A percentile compares a stretch with the other conserved stretches of the same genome.
Evolutionary conservation across 176 grass and related monocot species (phyloP).

Genomic region (Triticum turgidum): DNA sequence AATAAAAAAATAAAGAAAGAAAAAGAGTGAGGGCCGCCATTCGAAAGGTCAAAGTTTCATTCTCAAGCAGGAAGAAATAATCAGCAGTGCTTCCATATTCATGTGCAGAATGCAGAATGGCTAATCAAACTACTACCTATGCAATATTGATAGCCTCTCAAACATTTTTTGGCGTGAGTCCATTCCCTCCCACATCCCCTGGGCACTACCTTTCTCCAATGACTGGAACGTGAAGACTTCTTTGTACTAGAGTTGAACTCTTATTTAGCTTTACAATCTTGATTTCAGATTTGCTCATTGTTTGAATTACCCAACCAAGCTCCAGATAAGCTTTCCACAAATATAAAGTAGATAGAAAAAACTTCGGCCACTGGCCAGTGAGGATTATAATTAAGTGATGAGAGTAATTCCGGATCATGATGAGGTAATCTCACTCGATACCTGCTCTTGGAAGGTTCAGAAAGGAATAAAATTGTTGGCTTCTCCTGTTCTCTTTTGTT

Average conservation of each 20-base stretch:
- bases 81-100: background rate
- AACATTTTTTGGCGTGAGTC: background rate
- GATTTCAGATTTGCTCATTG: background rate
- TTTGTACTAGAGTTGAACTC: background rate
- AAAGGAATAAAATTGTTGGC: too few relatives aligned
- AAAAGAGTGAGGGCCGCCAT: too few relatives aligned
- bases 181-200: background rate
- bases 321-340: background rate
- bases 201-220: background rate
- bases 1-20: too few relatives aligned
- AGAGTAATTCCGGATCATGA: too few relatives aligned
- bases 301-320: background rate
- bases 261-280: slow-evolving; percentile 7
- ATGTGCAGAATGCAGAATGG: background rate
- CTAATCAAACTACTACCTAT: background rate
- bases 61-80: background rate
- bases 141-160: background rate
- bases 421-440: too few relatives aligned
- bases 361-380: background rate
- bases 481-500: too few relatives aligned
- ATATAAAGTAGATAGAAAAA: background rate
- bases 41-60: background rate
- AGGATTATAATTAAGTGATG: too few relatives aligned
- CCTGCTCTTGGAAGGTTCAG: too few relatives aligned
- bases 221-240: background rate